Conservation (phyloP, 2,329 filamentous ascomycete genomes). For the Fusarium multiceps region DNA sequence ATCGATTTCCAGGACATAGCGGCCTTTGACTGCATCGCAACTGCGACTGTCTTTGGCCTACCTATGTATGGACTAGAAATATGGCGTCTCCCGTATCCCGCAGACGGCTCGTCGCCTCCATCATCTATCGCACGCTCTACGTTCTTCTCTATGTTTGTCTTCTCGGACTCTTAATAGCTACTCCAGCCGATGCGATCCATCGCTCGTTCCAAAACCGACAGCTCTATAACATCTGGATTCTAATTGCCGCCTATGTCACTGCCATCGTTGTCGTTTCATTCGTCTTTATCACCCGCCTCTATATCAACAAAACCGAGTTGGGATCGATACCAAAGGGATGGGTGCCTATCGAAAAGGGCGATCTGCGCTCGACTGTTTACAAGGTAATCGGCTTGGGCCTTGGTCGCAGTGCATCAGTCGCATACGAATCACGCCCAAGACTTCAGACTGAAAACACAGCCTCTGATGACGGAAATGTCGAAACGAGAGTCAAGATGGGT, state of each 20-base stretch:
- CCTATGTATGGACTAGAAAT: constrained; percentile 20
- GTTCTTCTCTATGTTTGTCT: constrained; percentile 79
- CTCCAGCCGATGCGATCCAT: constrained; percentile 83
- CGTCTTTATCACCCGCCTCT: constrained; percentile 86
- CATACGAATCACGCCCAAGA: constrained; percentile 69
- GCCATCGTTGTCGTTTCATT: constrained; percentile 77
- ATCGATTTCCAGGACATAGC: constrained; percentile 26
- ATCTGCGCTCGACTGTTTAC: constrained; percentile 79
- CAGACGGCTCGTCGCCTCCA: constrained; percentile 72
- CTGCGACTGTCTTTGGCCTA: constrained; percentile 11
- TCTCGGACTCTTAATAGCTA: constrained; percentile 78
- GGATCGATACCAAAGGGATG: constrained; percentile 86
- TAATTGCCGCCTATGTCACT: constrained; percentile 79
- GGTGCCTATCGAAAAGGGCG: constrained; percentile 86
- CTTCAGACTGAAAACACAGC: constrained; percentile 35
- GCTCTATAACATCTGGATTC: constrained; percentile 84
- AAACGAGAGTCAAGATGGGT: constrained; percentile 35
- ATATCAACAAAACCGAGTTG: constrained; percentile 83
- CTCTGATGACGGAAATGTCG: constrained; percentile 31
- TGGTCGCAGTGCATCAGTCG: constrained; percentile 80
- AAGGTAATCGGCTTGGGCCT: constrained; percentile 79
- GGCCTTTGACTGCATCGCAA: constrained; percentile 4
- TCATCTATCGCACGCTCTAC: constrained; percentile 85
- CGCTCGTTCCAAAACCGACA: constrained; percentile 76
- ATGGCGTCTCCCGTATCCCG: constrained; percentile 54